Evolutionary conservation across 2,329 filamentous ascomycete species (phyloP).

Genomic region (Fonsecaea nubica): DNA sequence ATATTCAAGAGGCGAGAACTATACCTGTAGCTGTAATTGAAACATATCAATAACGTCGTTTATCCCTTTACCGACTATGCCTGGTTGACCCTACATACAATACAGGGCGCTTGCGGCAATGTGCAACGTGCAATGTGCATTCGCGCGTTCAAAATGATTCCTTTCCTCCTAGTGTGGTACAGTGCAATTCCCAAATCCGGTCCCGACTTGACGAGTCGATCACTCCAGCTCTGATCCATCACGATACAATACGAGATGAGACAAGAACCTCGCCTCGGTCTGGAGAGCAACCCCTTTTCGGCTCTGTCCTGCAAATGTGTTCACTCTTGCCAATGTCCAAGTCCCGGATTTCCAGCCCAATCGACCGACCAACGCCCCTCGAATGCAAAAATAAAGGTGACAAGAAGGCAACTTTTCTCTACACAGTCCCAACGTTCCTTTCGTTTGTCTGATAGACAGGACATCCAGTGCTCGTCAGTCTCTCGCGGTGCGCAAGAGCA

Average conservation of each 20-base stretch:
- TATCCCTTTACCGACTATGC: too few relatives aligned
- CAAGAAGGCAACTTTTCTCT: not conserved
- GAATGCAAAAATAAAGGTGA: not conserved
- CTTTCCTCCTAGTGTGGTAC: not conserved
- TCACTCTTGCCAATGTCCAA: not conserved
- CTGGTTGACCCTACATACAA: too few relatives aligned
- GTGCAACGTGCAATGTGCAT: too few relatives aligned
- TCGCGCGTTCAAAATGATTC: not conserved
- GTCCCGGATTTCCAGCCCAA: not conserved
- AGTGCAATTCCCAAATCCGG: too few relatives aligned
- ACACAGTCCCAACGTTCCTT: not conserved
- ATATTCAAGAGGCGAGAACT: too few relatives aligned
- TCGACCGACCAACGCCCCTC: constrained; percentile 8
- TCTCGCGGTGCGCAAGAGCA: not conserved
- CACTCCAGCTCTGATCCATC: not conserved
- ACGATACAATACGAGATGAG: not conserved
- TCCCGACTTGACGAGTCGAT: not conserved
- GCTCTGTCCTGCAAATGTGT: not conserved
- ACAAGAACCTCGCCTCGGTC: not conserved
- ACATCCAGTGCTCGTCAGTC: not conserved
- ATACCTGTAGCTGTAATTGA: too few relatives aligned
- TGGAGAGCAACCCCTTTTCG: not conserved
- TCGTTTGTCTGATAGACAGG: not conserved
- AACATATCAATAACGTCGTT: too few relatives aligned
- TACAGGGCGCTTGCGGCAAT: too few relatives aligned